Percentiles rank a stretch among this genome's conserved stretches.
Evolutionary conservation across 139 green algal genomes (phyloP).

Genomic region (Zygnema cylindricum): DNA sequence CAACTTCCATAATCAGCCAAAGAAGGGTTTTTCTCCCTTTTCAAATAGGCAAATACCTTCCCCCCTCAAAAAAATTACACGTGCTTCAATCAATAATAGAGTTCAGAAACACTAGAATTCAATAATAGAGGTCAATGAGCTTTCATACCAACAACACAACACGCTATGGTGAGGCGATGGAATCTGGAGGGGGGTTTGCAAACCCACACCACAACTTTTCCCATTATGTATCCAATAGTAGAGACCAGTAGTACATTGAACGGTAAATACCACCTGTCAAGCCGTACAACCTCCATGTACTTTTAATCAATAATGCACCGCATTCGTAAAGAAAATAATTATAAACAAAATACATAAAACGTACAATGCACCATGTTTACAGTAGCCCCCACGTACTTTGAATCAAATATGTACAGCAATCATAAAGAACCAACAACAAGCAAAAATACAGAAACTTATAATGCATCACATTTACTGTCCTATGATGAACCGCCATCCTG

Average conservation of each 20-base stretch:
- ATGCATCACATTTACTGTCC: too few species aligned
- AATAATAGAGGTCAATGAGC: neutral
- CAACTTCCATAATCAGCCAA: too few species aligned
- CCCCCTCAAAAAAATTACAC: neutral
- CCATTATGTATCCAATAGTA: neutral
- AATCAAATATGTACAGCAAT: too few species aligned
- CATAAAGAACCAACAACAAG: too few species aligned
- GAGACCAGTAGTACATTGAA: conserved; percentile 31
- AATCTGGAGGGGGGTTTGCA: neutral
- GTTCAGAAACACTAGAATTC: neutral
- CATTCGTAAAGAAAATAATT: too few species aligned
- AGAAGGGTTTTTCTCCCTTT: too few species aligned
- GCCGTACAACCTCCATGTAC: conserved; percentile 15
- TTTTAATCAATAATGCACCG: too few species aligned
- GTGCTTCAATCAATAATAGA: neutral
- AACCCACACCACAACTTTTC: neutral
- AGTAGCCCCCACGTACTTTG: too few species aligned
- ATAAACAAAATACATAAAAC: too few species aligned
- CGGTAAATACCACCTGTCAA: conserved; percentile 29
- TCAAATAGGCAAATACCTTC: neutral
- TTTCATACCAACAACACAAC: conserved; percentile 21
- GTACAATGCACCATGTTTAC: too few species aligned
- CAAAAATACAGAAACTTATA: too few species aligned
- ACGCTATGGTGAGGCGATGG: conserved; percentile 11
- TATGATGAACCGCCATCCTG: too few species aligned